Percentiles rank a stretch among this genome's conserved stretches.
Evolutionary conservation across 148 eudicot genomes (phyloP).

Genomic region (Fagopyrum homotropicum): DNA sequence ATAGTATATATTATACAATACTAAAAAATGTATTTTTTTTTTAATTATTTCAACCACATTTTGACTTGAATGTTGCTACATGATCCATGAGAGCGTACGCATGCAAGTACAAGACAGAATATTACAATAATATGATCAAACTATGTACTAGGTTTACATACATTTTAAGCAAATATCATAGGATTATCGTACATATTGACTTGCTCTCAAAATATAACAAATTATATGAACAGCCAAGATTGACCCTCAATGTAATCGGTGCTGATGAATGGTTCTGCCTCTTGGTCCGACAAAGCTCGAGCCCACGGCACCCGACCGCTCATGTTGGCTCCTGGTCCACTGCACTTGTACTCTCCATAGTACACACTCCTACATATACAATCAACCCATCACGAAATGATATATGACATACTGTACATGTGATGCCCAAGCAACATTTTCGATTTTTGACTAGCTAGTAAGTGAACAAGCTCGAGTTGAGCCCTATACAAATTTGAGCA

Average conservation of each 20-base stretch:
- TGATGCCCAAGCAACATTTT: too few species aligned
- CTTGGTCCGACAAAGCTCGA: conserved; percentile 46
- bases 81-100: too few species aligned
- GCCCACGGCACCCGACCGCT: conserved; percentile 61
- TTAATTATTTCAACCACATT: not conserved
- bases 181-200: not conserved
- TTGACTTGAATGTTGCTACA: not conserved
- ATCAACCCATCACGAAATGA: too few species aligned
- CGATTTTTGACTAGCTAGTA: too few species aligned
- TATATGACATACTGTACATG: too few species aligned
- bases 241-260: not conserved
- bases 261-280: conserved; percentile 49
- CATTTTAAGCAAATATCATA: not conserved
- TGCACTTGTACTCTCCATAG: conserved; percentile 71
- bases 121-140: not conserved
- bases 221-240: not conserved
- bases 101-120: not conserved
- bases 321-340: conserved; percentile 56
- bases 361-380: conserved; percentile 35
- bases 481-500: too few species aligned
- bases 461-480: too few species aligned
- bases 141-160: not conserved
- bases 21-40: too few species aligned
- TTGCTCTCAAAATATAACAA: not conserved
- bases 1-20: too few species aligned